Evolutionary conservation across 2,329 filamentous ascomycete genomes (phyloP), one percentile per base, ranked within the genome.

Genomic region (Fusarium sp.): DNA sequence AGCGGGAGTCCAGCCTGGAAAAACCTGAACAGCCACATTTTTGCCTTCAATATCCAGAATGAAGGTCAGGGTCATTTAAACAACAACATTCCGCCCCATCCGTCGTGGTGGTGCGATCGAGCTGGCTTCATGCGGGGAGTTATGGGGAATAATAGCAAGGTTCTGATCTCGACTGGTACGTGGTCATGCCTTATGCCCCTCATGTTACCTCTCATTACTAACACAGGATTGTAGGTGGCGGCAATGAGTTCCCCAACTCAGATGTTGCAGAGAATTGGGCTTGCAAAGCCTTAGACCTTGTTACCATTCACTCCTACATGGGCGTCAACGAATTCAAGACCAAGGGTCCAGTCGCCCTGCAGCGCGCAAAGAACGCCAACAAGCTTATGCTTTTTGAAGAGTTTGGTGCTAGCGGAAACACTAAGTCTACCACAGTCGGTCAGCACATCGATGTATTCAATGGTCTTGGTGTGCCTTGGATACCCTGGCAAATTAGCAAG

Each of bases 321-420:
- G 41, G 41, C 22, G 22, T 25, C 20, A n/a, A 13, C 6, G 41
- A 44, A 17, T 44, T 44, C 41, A 44, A 44, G 15, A 44, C 15
- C 3, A 44, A 44, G 15, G 41, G 41, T 1, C 22, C 41, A 1
- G 9, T n/a, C 5, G 41, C 41, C 8, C 41, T 44, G 4, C 41
- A 44, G 9, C 41, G 25, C 7, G 41, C 41, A 4, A 44, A 44
- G 13, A 23, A 17, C 14, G 4, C 41, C 22, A 44, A 44, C 1
- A 44, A 44, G 41, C 41, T 44, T 9, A 44, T 44, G 22, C n/a
- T 44, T 6, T 44, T 44, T 44, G 41, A 44, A 11, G 41, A 44
- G 20, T 44, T 44, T 11, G 41, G 41, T n/a, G 41, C 41, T 7
- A 4, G 9, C 9, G 41, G 41, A 3, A 17, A n/a, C 3, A 44